Conservation (phyloP, 768 basidiomycete species). For the Boletus sensibilis region DNA sequence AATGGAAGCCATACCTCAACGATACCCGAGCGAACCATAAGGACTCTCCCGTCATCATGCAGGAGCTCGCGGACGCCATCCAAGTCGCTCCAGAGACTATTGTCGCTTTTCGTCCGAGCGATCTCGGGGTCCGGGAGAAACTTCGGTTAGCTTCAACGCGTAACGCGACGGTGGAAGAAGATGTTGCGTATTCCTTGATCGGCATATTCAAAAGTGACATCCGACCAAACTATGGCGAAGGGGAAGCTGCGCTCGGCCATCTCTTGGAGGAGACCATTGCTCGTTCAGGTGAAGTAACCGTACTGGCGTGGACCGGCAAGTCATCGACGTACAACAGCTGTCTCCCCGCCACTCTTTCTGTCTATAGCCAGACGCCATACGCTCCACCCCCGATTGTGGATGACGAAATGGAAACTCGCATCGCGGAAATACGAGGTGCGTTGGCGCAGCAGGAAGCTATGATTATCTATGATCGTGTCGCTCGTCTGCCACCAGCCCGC, state of each 20-base stretch:
- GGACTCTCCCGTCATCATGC: slow-evolving; percentile 5
- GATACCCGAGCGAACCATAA: slow-evolving; percentile 11
- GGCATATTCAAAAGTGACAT: slow-evolving; percentile 14
- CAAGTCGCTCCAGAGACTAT: not conserved
- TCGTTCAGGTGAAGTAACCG: slow-evolving; percentile 4
- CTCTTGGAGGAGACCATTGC: slow-evolving; percentile 5
- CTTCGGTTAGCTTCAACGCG: slow-evolving; percentile 9
- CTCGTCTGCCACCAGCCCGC: too few relatives aligned
- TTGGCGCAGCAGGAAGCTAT: not conserved
- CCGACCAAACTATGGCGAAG: slow-evolving; percentile 4
- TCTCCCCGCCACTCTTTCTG: slow-evolving; percentile 4
- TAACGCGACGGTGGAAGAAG: slow-evolving; percentile 3
- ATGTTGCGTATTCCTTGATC: slow-evolving; percentile 11
- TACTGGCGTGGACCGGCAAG: slow-evolving; percentile 8
- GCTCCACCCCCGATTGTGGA: not conserved
- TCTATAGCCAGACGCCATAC: not conserved
- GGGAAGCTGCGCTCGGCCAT: slow-evolving; percentile 1
- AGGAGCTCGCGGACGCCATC: slow-evolving; percentile 9
- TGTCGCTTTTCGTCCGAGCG: not conserved
- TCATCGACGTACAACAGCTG: slow-evolving; percentile 9
- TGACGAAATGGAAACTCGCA: not conserved
- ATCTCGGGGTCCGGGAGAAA: slow-evolving; percentile 6
- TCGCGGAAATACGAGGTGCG: not conserved
- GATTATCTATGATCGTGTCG: not conserved
- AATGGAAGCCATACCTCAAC: slow-evolving; percentile 8